Base-by-base conservation (phyloP, 495 filamentous ascomycete genomes). In the Aspergillus heteromorphus region DNA sequence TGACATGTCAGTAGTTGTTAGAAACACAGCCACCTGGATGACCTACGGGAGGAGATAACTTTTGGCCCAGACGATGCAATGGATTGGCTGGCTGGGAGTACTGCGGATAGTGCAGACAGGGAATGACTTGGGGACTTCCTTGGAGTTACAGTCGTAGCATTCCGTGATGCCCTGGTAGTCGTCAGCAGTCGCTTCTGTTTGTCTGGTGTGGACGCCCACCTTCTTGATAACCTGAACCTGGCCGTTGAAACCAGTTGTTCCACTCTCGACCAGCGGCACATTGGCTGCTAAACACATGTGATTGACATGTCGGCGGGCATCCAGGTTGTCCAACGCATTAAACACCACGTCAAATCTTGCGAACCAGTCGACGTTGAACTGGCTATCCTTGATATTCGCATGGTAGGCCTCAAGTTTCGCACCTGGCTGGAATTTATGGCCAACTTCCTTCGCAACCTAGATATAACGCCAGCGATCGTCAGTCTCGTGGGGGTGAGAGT, bases 51-150 rank as follows among this genome's bases (percentile, higher is more conserved):
- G 83, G 11, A 99, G 82, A 64, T 96, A 97, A 63, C 89, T 95
- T 76, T 97, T 99, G 0, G 82, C 92, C 93, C 93, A 99, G n/a
- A 97, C 92, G 43, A 99, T 99, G 73, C 93, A 97, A 68, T 99
- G 93, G 21, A 99, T 97, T 0, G 92, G 91, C 61, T 97, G 92
- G 51, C 85, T 89, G 0, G 93, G 93, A 1, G 89, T 97, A 63
- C 89, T 96, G 64, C 93, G 83, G 58, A 99, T 97, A 0, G 93
- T 99, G 70, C 93, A 99, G 18, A 99, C 89, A 5, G 93, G 90
- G 65, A 91, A 97, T 2, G 83, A 83, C 65, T 95, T 97, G 0
- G 92, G 93, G 6, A 86, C 82, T 55, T 90, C 87, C 65, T 97
- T 97, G 0, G 84, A 77, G 40, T 82, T 86, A 74, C 93, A 99